Conservation (phyloP, 2,329 filamentous ascomycete species). For the Aspergillus fischeri region DNA sequence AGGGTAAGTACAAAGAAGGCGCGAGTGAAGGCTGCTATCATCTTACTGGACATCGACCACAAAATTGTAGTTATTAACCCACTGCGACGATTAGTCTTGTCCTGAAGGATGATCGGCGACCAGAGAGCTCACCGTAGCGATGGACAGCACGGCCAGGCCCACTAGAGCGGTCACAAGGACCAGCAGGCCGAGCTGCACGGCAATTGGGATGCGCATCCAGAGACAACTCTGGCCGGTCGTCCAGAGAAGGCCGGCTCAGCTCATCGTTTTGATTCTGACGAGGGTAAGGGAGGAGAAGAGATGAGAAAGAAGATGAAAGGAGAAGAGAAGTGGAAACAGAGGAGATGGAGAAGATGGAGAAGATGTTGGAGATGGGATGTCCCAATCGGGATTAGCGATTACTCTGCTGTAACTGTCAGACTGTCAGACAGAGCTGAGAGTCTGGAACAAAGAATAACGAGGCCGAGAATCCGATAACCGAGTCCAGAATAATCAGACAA, state of each 20-base stretch:
- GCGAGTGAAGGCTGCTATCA: neutral
- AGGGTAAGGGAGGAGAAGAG: no score
- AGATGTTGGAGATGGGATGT: neutral
- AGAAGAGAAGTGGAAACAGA: neutral
- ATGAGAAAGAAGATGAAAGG: neutral
- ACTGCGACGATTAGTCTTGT: constrained; percentile 32
- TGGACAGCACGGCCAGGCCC: constrained; percentile 70
- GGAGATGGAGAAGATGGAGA: neutral
- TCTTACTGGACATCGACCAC: constrained; percentile 52
- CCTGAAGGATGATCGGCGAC: neutral
- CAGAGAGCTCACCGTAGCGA: constrained; percentile 49
- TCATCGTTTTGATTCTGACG: neutral
- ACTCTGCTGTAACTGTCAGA: neutral
- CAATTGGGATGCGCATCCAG: constrained; percentile 77
- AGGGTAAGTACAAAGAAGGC: neutral
- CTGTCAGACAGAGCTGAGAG: neutral
- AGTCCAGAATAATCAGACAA: no score
- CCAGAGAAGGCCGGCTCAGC: neutral
- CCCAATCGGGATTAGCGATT: neutral
- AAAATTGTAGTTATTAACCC: constrained; percentile 59
- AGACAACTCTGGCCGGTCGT: neutral
- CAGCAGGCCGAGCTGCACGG: constrained; percentile 77
- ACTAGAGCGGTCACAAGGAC: constrained; percentile 72
- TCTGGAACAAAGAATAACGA: neutral
- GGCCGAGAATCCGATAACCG: no score